phyloP scores from a whole-genome alignment of 495 filamentous ascomycete genomes.

The Aspergillus ostianus region DNA sequence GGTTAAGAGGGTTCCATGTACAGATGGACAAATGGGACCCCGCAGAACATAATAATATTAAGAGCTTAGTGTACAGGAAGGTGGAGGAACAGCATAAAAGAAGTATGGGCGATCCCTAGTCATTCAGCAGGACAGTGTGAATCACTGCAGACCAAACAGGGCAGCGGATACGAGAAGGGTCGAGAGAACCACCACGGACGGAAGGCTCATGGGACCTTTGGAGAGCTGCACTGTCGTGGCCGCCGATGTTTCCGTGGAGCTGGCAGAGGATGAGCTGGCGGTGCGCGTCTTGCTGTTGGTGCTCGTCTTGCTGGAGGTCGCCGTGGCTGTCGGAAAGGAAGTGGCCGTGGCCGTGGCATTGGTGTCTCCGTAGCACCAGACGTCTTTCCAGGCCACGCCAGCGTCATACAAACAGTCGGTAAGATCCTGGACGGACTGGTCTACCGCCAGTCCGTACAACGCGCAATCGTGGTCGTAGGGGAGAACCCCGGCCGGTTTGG shows the following conservation, averaged over 20 bases:
- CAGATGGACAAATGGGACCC: too few relatives aligned
- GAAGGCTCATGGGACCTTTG: neutral
- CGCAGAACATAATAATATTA: too few relatives aligned
- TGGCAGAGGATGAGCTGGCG: neutral
- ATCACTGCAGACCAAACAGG: neutral
- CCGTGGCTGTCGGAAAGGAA: neutral
- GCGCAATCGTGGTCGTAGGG: constrained; percentile 41
- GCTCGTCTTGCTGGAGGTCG: neutral
- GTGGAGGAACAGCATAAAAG: too few relatives aligned
- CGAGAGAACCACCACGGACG: neutral
- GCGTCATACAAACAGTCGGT: constrained; percentile 24
- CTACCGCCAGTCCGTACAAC: constrained; percentile 23
- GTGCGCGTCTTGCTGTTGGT: neutral
- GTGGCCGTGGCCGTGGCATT: constrained; percentile 30
- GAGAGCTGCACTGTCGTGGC: neutral
- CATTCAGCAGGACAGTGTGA: neutral
- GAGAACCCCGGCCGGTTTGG: constrained; percentile 12
- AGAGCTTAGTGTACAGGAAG: too few relatives aligned
- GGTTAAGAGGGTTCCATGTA: too few relatives aligned
- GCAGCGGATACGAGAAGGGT: neutral
- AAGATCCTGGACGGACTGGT: constrained; percentile 21
- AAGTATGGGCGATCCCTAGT: too few relatives aligned
- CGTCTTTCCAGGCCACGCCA: constrained; percentile 29
- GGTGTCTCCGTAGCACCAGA: constrained; percentile 21
- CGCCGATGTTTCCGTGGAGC: neutral